These are phyloP conservation scores for Tinospora cordifolia DNA, from an alignment of 164 flowering plant genomes.

Conservation along the genomic window DNA sequence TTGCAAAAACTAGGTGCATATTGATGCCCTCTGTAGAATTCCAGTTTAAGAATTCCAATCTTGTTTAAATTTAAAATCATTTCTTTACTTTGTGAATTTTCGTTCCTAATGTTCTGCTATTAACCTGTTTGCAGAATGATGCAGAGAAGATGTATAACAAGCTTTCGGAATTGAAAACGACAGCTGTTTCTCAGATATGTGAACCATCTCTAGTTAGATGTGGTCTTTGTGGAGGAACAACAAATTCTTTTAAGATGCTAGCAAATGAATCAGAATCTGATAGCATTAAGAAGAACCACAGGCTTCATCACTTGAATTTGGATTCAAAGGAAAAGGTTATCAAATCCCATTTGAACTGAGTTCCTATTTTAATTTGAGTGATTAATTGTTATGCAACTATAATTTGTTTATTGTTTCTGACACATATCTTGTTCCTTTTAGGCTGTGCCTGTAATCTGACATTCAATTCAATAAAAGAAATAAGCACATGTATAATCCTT, in stretches of 20 bases:
- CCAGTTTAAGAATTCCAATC: no score
- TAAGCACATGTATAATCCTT: no score
- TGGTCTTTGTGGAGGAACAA: constrained; percentile 44
- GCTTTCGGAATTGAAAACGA: constrained; percentile 21
- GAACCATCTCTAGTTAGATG: constrained; percentile 31
- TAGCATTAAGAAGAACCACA: constrained; percentile 19
- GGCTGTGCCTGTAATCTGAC: not conserved
- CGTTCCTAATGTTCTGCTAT: not conserved
- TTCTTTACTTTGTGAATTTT: not conserved
- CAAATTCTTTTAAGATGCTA: constrained; percentile 42
- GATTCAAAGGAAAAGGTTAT: constrained; percentile 38
- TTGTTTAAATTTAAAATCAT: no score
- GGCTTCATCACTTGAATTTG: constrained; percentile 21
- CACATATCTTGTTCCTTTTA: not conserved
- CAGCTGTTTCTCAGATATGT: constrained; percentile 23
- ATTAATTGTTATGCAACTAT: not conserved
- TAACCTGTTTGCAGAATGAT: constrained; percentile 40
- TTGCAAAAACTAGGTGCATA: no score
- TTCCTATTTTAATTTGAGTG: not conserved
- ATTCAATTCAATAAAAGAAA: no score
- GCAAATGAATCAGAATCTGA: constrained; percentile 25
- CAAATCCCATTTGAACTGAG: not conserved
- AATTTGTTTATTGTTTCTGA: not conserved
- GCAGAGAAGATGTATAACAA: constrained; percentile 51
- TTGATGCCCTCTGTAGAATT: no score